A percentile compares a stretch with the other conserved stretches of the same genome.
phyloP scores from a whole-genome alignment of 768 basidiomycete species.

The Mycena galericulata region DNA sequence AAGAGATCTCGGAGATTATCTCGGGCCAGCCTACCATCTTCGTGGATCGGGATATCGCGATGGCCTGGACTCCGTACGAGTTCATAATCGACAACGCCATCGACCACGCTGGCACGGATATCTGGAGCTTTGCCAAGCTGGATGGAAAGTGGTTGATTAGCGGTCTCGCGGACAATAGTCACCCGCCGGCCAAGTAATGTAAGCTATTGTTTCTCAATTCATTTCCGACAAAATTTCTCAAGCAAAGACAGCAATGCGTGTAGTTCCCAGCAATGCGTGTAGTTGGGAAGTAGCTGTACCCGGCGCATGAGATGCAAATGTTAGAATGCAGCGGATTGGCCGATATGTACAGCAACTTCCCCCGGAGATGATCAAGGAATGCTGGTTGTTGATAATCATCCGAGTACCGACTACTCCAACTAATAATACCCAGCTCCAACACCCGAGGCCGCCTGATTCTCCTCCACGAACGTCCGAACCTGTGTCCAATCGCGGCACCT shows the following conservation, averaged over 20 bases:
- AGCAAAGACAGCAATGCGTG: background rate
- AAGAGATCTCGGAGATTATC: conserved; percentile 22
- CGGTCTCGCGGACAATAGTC: conserved; percentile 28
- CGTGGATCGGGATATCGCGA: conserved; percentile 31
- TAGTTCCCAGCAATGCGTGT: background rate
- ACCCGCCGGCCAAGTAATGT: background rate
- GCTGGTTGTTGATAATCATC: no score
- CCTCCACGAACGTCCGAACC: conserved; percentile 26
- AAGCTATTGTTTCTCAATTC: background rate
- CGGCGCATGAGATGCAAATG: no score
- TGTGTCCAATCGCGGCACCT: conserved; percentile 29
- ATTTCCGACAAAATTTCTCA: background rate
- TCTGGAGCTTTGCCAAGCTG: conserved; percentile 33
- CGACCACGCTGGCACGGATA: conserved; percentile 32
- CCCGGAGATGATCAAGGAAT: background rate
- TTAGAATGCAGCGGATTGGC: background rate
- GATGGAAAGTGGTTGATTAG: conserved; percentile 33
- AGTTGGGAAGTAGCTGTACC: no score
- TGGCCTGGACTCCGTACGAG: conserved; percentile 38
- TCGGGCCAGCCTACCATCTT: conserved; percentile 18
- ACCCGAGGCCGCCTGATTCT: conserved; percentile 18
- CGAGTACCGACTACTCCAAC: no score
- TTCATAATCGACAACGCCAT: conserved; percentile 25
- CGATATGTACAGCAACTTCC: background rate
- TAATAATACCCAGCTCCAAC: background rate